Base-by-base conservation (phyloP, 495 filamentous ascomycete species). In the Achaetomiella virescens region DNA sequence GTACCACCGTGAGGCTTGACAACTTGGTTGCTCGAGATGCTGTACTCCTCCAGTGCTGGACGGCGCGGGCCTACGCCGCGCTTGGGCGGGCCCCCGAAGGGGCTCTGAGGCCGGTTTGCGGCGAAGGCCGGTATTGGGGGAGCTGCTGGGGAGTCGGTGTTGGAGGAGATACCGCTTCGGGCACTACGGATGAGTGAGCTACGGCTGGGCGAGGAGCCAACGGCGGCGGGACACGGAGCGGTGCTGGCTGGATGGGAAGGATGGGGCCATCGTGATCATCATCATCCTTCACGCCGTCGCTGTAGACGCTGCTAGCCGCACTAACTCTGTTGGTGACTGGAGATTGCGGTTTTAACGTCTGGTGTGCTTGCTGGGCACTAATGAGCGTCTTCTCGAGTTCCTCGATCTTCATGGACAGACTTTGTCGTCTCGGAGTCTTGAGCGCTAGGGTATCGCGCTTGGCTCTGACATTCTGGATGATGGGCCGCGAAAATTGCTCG, bases 401-500 rank as follows among this genome's bases (percentile, higher is more conserved):
- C 49, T 78, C 76, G n/a, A 76, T 71, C 52, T 64, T 70, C 70
- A 74, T 76, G 12, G 71, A 70, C 47, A 77, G 46, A 44, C 76
- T 78, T 11, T 67, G 66, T 20, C 70, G 62, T 14, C 66, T 60
- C 9, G 68, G 61, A 0, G 63, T 54, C 47, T 57, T 61, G 5
- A 71, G 57, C 4, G 69, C 66, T 18, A 73, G 38, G 1, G 75
- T 77, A 37, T 78, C 73, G 25, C 76, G 71, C 56, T 67, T 72
- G 7, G 74, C 75, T 21, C 48, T 41, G 14, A 78, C 70, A 31
- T 69, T 71, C 21, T 63, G 69, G 24, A 78, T 73, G 2, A 76
- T 49, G 14, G 75, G 73, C 22, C 58, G 58, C 0, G 54, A 48
- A 29, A 59, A 61, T 31, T 67, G 60, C 33, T 65, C 67, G 10